These are phyloP conservation scores for Carpinus fangiana DNA, from an alignment of 306 rosid species.

Conservation along the genomic window DNA sequence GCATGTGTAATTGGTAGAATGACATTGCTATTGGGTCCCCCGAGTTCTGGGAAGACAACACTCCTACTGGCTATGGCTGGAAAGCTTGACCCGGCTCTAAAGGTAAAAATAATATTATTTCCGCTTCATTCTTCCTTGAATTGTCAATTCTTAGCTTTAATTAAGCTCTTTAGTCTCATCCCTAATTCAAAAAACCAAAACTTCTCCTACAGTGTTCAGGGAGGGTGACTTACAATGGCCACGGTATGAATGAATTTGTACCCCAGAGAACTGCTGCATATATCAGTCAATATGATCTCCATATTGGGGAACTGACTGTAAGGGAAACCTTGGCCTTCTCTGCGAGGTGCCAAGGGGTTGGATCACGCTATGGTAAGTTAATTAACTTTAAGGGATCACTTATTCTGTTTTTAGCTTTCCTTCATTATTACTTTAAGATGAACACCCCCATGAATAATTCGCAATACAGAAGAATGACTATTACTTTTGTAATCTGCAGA, in stretches of 20 bases:
- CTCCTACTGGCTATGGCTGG: conserved; percentile 69
- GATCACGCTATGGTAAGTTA: conserved; percentile 59
- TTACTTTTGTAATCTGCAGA: conserved; percentile 33
- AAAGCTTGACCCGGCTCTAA: conserved; percentile 54
- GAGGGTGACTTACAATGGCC: conserved; percentile 62
- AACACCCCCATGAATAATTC: background rate
- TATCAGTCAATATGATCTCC: conserved; percentile 76
- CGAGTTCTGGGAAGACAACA: conserved; percentile 84
- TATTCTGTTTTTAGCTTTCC: background rate
- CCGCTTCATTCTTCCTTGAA: background rate
- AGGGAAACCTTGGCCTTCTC: conserved; percentile 85
- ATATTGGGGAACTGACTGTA: conserved; percentile 71
- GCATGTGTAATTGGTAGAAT: conserved; percentile 33
- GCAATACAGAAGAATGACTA: background rate
- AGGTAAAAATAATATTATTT: conserved; percentile 36
- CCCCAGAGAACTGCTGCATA: conserved; percentile 80
- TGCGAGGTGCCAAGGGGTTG: conserved; percentile 85
- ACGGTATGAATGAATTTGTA: conserved; percentile 68
- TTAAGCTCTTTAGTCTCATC: background rate
- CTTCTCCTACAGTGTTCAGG: conserved; percentile 50
- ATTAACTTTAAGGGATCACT: background rate
- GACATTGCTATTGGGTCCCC: conserved; percentile 88
- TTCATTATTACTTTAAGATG: conserved; percentile 10
- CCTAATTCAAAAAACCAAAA: background rate
- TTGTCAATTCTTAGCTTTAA: background rate